A percentile compares a stretch with the other conserved stretches of the same genome.
Conservation (phyloP, 1,284 basidiomycete genomes). For the Sanguinoderma infundibulare region DNA sequence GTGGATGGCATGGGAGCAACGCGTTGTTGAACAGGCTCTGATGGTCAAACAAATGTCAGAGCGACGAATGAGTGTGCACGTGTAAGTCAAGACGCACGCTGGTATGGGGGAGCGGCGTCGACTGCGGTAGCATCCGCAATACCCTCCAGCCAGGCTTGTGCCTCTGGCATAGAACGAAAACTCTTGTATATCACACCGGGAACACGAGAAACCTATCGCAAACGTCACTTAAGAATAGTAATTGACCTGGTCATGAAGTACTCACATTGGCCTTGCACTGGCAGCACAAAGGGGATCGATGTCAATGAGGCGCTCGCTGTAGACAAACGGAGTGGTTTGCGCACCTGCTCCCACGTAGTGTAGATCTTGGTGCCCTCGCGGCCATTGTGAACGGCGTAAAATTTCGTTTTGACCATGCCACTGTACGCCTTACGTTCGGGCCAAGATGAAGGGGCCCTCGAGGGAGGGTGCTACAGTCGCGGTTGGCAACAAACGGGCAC, state of each 20-base stretch:
- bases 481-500: neutral
- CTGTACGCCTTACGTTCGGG: neutral
- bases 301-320: neutral
- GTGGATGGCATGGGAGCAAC: neutral
- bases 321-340: neutral
- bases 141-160: conserved; percentile 22
- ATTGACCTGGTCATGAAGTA: neutral
- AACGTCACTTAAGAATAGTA: neutral
- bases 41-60: neutral
- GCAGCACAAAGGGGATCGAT: neutral
- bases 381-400: conserved; percentile 61
- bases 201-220: conserved; percentile 48
- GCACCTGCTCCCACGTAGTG: conserved; percentile 57
- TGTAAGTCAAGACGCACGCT: neutral
- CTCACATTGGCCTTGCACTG: conserved; percentile 18
- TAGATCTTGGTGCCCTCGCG: conserved; percentile 58
- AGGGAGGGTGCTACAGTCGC: neutral
- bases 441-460: neutral
- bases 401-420: conserved; percentile 41
- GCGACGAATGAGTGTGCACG: too few species aligned
- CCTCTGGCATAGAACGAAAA: conserved; percentile 36
- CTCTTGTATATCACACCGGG: conserved; percentile 53
- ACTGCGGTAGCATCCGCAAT: conserved; percentile 15
- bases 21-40: neutral
- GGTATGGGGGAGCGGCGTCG: conserved; percentile 9